These are phyloP conservation scores for Circinella minor DNA, from an alignment of 371 early-diverging fungal species.

Conservation along the genomic window DNA sequence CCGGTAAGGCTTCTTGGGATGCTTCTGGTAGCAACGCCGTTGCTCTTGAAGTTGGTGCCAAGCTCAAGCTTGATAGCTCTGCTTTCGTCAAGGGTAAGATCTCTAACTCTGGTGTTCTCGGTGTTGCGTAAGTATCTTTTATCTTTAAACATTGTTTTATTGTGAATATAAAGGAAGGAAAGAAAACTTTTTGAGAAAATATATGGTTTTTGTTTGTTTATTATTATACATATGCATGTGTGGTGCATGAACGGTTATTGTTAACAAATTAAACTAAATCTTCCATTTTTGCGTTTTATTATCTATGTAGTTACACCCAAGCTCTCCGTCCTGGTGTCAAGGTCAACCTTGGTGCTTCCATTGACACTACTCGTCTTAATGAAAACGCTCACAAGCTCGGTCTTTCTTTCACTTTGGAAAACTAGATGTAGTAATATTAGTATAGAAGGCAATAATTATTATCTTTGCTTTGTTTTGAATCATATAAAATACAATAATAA, in stretches of 20 bases:
- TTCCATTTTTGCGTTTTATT: too few species aligned
- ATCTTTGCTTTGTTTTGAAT: not conserved
- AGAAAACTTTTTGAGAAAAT: not conserved
- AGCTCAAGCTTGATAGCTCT: constrained; percentile 87
- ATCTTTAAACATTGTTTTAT: not conserved
- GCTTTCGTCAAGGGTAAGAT: constrained; percentile 97
- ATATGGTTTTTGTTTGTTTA: too few species aligned
- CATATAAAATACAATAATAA: not conserved
- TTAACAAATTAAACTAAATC: too few species aligned
- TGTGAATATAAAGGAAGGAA: not conserved
- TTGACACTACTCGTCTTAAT: constrained; percentile 90
- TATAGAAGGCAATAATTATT: constrained; percentile 5
- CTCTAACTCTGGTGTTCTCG: constrained; percentile 91
- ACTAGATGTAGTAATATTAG: constrained; percentile 53
- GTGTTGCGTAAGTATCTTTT: constrained; percentile 64
- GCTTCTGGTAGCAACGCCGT: constrained; percentile 75
- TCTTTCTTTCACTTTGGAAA: constrained; percentile 85
- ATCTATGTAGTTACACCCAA: constrained; percentile 77
- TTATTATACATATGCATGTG: too few species aligned
- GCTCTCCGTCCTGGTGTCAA: constrained; percentile 93
- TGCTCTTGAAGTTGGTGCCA: constrained; percentile 94
- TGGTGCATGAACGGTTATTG: too few species aligned
- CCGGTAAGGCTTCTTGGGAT: constrained; percentile 93
- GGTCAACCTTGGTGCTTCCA: constrained; percentile 88
- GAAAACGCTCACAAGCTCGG: constrained; percentile 97